phyloP scores from a whole-genome alignment of 2,329 filamentous ascomycete species.

The Zarea fungicola region DNA sequence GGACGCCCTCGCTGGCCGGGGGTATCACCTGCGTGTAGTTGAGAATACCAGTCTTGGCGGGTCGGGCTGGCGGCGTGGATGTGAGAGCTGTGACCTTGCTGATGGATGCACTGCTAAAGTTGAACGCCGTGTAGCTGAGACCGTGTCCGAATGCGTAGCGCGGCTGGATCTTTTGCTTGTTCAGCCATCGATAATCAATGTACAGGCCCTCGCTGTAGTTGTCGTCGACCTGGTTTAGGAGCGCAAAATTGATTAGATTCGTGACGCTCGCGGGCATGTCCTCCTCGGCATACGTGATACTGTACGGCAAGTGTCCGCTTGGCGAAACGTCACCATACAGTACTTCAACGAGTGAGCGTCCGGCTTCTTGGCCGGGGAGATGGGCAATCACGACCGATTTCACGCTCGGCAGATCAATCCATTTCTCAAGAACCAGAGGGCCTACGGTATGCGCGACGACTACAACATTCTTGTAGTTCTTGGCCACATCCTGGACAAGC shows the following conservation, averaged over 20 bases:
- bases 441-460: constrained; percentile 86
- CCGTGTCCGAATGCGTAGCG: constrained; percentile 85
- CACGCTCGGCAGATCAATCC: constrained; percentile 71
- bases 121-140: constrained; percentile 73
- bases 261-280: constrained; percentile 65
- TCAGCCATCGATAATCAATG: constrained; percentile 86
- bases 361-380: constrained; percentile 80
- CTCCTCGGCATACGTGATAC: constrained; percentile 61
- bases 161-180: constrained; percentile 67
- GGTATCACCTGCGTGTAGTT: constrained; percentile 48
- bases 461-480: constrained; percentile 51
- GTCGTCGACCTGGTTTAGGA: constrained; percentile 66
- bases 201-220: constrained; percentile 79
- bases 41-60: constrained; percentile 35
- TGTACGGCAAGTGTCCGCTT: constrained; percentile 82
- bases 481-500: constrained; percentile 66
- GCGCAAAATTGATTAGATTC: constrained; percentile 41
- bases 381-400: constrained; percentile 80
- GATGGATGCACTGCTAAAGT: constrained; percentile 49
- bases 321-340: constrained; percentile 71
- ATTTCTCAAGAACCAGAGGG: constrained; percentile 72
- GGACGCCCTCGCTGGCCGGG: constrained; percentile 48
- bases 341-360: constrained; percentile 73
- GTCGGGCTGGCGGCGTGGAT: constrained; percentile 28
- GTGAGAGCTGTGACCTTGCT: constrained; percentile 39